Conservation (phyloP, 352 stramenopile species). For the Phytophthora chlamydospora region DNA sequence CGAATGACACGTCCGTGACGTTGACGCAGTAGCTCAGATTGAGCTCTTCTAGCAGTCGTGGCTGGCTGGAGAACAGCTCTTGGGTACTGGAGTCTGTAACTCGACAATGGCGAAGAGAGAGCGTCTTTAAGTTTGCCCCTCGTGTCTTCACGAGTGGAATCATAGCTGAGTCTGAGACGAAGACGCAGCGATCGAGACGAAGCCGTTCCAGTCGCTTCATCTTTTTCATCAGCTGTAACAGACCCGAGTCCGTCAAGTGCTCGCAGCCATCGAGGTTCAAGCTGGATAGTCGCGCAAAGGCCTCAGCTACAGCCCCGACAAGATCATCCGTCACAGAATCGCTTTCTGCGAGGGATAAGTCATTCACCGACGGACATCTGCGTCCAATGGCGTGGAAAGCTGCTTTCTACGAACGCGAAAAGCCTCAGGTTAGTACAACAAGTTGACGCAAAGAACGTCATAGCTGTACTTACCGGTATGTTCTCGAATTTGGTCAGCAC, state of each 20-base stretch:
- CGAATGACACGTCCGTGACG: conserved; percentile 60
- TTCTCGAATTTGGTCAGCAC: conserved; percentile 44
- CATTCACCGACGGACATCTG: conserved; percentile 33
- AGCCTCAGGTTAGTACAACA: conserved; percentile 14
- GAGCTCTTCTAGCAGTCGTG: conserved; percentile 58
- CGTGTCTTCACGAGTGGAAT: conserved; percentile 43
- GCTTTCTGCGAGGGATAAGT: conserved; percentile 50
- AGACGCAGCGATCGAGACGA: conserved; percentile 52
- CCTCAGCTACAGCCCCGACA: conserved; percentile 36
- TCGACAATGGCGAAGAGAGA: conserved; percentile 52
- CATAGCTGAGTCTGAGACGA: conserved; percentile 50
- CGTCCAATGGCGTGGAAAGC: conserved; percentile 40
- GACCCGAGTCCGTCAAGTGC: conserved; percentile 58
- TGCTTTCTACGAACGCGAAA: conserved; percentile 52
- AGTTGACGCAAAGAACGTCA: neutral
- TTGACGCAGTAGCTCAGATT: conserved; percentile 57
- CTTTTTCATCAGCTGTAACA: conserved; percentile 53
- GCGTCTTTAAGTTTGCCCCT: conserved; percentile 33
- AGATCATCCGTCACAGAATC: conserved; percentile 64
- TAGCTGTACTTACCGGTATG: conserved; percentile 37
- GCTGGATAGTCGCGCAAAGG: conserved; percentile 43
- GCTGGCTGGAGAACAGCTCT: conserved; percentile 52
- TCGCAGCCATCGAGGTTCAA: conserved; percentile 58
- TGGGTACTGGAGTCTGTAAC: conserved; percentile 53
- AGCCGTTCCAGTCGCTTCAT: conserved; percentile 39